Base-by-base conservation (phyloP, 805 yeast species). In the Lipomyces kockii region DNA sequence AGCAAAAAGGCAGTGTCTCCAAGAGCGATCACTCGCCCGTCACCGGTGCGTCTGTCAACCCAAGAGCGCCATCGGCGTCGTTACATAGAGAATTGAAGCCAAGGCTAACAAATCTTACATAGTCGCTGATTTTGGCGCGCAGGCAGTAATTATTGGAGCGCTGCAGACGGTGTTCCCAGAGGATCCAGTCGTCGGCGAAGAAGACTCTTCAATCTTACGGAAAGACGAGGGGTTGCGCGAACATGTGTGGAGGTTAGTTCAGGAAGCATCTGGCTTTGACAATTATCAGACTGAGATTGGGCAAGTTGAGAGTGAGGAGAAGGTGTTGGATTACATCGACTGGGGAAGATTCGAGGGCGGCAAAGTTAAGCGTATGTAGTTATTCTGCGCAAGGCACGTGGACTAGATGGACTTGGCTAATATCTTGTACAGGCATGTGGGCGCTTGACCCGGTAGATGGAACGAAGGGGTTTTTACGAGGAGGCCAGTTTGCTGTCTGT, bases 401-500 rank as follows among this genome's bases (percentile, higher is more conserved):
- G 27, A 49, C 8, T 12, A 20, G 27, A 57, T 57, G 25, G 14
- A 14, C 1, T 22, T n/a, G 27, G 25, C 34, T 32, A 32, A 29
- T 34, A 14, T 20, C 6, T 35, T 14, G 6, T 49, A n/a, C n/a
- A 56, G 83, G 99, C 69, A 87, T 91, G 76, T 95, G 99, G 99
- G 97, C 98, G 0, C 81, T 95, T 75, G 99, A 95, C 76, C 99
- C 99, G 52, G 93, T 95, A 69, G 99, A 95, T 76, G 99, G 99
- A 7, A 95, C 99, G 25, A 95, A 89, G 77, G 99, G 99, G 0
- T 95, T 95, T 77, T 81, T 95, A 63, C 84, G 99, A 76, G 97
- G 97, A 58, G 98, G 93, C 71, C 99, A 95, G 77, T 95, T 92
- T 78, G 98, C 99, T 1, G 97, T 95, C 0, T 95, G 99, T 76